A percentile compares a stretch with the other conserved stretches of the same genome.
These are phyloP conservation scores for Tympanopsis confertula DNA, from an alignment of 2,329 filamentous ascomycete genomes.

Conservation along the genomic window DNA sequence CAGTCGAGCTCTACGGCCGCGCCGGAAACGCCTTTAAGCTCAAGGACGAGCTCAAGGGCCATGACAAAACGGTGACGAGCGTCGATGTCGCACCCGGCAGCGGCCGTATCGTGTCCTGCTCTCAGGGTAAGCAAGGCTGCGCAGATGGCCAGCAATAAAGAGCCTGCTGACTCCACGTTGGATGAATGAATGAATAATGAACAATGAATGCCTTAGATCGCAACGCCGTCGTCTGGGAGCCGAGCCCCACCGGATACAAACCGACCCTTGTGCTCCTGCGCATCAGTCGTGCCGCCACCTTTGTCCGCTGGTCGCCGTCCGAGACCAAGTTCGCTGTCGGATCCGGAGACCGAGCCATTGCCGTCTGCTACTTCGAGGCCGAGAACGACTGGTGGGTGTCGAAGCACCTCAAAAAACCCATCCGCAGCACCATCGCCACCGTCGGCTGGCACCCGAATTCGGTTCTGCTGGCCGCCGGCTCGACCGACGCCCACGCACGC, in stretches of 20 bases:
- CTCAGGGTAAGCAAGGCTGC: conserved; percentile 60
- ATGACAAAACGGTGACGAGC: conserved; percentile 93
- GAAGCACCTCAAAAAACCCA: conserved; percentile 98
- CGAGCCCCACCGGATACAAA: conserved; percentile 84
- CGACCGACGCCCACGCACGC: conserved; percentile 90
- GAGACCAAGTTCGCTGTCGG: conserved; percentile 97
- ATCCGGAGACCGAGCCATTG: conserved; percentile 87
- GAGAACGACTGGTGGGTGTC: conserved; percentile 99
- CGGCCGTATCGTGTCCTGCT: conserved; percentile 93
- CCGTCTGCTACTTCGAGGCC: conserved; percentile 96
- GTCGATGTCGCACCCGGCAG: conserved; percentile 87
- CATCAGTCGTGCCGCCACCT: conserved; percentile 92
- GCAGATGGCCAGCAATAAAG: too few species aligned
- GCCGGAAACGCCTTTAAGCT: conserved; percentile 67
- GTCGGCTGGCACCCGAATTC: conserved; percentile 97
- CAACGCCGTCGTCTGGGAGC: conserved; percentile 97
- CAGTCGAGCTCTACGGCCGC: conserved; percentile 75
- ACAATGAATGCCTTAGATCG: too few species aligned
- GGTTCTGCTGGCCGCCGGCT: conserved; percentile 84
- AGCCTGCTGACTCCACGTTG: too few species aligned
- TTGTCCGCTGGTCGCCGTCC: conserved; percentile 91
- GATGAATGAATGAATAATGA: too few species aligned
- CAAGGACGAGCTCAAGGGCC: conserved; percentile 85
- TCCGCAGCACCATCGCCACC: conserved; percentile 90
- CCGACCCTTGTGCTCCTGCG: conserved; percentile 94